Evolutionary conservation across 768 basidiomycete genomes (phyloP).

Genomic region (Russula vinacea): DNA sequence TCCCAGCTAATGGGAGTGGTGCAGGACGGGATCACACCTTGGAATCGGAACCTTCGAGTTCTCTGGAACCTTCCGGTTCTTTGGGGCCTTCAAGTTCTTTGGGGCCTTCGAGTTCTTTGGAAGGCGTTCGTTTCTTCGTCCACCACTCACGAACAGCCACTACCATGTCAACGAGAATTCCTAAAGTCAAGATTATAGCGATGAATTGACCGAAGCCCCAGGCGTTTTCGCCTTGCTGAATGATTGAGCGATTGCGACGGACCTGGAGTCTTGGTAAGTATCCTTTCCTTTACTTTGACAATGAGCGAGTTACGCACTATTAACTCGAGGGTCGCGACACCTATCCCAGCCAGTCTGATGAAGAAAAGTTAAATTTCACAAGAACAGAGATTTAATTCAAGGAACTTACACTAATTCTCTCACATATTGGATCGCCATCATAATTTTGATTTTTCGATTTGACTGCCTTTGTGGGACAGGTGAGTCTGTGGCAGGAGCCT

Average conservation of each 20-base stretch:
- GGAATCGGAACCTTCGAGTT: not conserved
- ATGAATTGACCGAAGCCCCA: conserved; percentile 24
- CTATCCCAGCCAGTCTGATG: conserved; percentile 5
- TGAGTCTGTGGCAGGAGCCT: no score
- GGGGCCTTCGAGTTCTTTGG: not conserved
- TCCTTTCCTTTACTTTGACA: not conserved
- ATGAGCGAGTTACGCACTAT: not conserved
- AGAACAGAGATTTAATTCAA: not conserved
- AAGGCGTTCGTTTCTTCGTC: not conserved
- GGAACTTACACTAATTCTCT: not conserved
- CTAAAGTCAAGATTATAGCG: conserved; percentile 1
- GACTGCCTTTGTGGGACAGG: not conserved
- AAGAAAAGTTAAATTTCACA: not conserved
- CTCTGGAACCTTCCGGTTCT: no score
- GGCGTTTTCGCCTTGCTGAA: conserved; percentile 5
- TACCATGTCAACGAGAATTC: conserved; percentile 5
- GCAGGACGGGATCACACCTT: not conserved
- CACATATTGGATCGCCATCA: not conserved
- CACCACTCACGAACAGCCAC: not conserved
- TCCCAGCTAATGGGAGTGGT: not conserved
- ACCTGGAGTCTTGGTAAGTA: conserved; percentile 14
- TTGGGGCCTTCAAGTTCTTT: no score
- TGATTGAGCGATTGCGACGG: conserved; percentile 3
- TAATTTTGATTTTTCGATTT: not conserved
- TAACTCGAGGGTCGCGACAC: conserved; percentile 13